Evolutionary conservation across 177 flowering plant species (phyloP).

Genomic region (Vitis hybrid): DNA sequence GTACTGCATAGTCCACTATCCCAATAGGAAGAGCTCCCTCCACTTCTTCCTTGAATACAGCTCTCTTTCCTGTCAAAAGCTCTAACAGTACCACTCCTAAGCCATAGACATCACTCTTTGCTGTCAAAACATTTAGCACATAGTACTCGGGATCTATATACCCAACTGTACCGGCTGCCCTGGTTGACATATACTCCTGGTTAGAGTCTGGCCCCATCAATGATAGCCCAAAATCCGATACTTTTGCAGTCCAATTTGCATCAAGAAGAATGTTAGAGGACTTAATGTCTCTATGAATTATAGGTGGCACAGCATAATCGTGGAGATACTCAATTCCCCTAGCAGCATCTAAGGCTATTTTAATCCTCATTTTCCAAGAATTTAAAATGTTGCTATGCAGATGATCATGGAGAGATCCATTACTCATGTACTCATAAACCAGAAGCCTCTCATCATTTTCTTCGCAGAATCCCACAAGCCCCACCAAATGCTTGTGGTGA

Average conservation of each 20-base stretch:
- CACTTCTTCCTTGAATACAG: slow-evolving; percentile 25
- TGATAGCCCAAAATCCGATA: slow-evolving; percentile 41
- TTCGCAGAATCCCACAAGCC: slow-evolving; percentile 31
- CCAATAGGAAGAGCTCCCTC: slow-evolving; percentile 18
- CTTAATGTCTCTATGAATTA: slow-evolving; percentile 42
- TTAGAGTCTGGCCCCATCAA: slow-evolving; percentile 25
- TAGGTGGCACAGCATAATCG: slow-evolving; percentile 38
- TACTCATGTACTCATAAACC: slow-evolving; percentile 43
- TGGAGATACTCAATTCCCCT: slow-evolving; percentile 45
- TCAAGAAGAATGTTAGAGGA: slow-evolving; percentile 39
- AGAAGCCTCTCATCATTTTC: slow-evolving; percentile 35
- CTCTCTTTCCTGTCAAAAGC: slow-evolving; percentile 34
- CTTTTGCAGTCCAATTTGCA: slow-evolving; percentile 31
- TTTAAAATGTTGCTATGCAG: slow-evolving; percentile 27
- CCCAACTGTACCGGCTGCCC: slow-evolving; percentile 37
- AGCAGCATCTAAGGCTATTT: slow-evolving; percentile 32
- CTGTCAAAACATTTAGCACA: slow-evolving; percentile 24
- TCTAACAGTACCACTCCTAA: slow-evolving; percentile 38
- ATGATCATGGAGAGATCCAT: slow-evolving; percentile 34
- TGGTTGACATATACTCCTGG: slow-evolving; percentile 11
- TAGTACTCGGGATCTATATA: slow-evolving; percentile 45
- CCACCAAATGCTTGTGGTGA: slow-evolving; percentile 39
- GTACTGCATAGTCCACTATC: slow-evolving; percentile 24
- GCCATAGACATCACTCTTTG: slow-evolving; percentile 39
- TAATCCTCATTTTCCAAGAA: slow-evolving; percentile 39